phyloP scores from a whole-genome alignment of 441 rosid species.

The Flueggea neowawraea region DNA sequence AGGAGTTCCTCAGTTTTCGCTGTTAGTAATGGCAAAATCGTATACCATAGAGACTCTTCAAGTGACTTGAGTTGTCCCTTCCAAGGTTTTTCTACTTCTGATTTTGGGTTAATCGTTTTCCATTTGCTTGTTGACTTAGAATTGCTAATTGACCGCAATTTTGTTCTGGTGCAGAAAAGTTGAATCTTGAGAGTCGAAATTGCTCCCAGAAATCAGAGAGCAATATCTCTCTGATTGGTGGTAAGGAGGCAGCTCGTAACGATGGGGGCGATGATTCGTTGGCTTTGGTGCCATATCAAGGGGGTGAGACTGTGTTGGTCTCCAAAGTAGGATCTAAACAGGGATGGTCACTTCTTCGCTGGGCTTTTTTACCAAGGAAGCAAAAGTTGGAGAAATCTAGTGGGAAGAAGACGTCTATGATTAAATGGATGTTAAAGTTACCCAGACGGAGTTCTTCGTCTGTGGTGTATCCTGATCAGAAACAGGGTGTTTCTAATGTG shows the following conservation, averaged over 20 bases:
- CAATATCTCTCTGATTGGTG: slow-evolving; percentile 19
- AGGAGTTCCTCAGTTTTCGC: slow-evolving; percentile 56
- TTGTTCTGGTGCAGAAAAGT: slow-evolving; percentile 27
- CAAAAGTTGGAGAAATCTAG: slow-evolving; percentile 31
- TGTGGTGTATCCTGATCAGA: slow-evolving; percentile 59
- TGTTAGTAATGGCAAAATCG: slow-evolving; percentile 65
- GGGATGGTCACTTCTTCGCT: slow-evolving; percentile 65
- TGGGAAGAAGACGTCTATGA: slow-evolving; percentile 39
- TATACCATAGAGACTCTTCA: slow-evolving; percentile 59
- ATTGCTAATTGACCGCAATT: slow-evolving; percentile 14
- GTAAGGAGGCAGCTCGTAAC: slow-evolving; percentile 11
- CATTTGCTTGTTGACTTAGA: slow-evolving; percentile 8
- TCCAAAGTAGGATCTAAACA: slow-evolving; percentile 19
- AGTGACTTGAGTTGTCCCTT: slow-evolving; percentile 12
- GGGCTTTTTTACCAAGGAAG: slow-evolving; percentile 31
- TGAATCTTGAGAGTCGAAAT: slow-evolving; percentile 15
- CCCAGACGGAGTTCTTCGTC: slow-evolving; percentile 54
- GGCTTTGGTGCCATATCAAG: slow-evolving; percentile 50
- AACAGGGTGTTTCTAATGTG: slow-evolving; percentile 31
- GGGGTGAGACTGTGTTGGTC: slow-evolving; percentile 25
- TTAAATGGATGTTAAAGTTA: slow-evolving; percentile 40
- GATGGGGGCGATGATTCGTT: slow-evolving; percentile 28
- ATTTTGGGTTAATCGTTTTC: neutral
- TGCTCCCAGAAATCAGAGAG: slow-evolving; percentile 22
- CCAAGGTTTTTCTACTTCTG: slow-evolving; percentile 20